Percentiles rank a stretch among this genome's conserved stretches.
phyloP scores from a whole-genome alignment of 192 early-diverging fungal genomes.

The Backusella macrospora region DNA sequence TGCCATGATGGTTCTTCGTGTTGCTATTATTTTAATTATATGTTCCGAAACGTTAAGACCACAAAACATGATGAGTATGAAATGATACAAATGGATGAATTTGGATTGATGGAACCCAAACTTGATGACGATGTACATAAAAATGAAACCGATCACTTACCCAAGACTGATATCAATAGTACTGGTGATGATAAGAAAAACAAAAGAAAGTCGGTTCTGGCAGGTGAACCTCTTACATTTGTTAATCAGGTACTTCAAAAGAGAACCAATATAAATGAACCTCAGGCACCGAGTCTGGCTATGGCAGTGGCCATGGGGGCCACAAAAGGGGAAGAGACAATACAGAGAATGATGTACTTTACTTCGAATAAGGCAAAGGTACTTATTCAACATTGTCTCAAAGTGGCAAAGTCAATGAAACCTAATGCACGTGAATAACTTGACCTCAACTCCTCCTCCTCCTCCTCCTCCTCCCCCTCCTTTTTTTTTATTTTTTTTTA shows the following conservation, averaged over 20 bases:
- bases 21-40: constrained; percentile 32
- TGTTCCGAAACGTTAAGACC: constrained; percentile 21
- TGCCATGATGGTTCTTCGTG: background rate
- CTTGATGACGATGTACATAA: background rate
- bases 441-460: background rate
- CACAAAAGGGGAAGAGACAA: constrained; percentile 6
- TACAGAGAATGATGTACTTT: constrained; percentile 14
- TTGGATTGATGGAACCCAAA: constrained; percentile 11
- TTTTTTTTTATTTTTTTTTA: constrained; percentile 7
- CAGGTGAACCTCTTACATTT: background rate
- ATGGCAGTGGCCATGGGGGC: constrained; percentile 19
- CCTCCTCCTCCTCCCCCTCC: background rate
- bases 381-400: constrained; percentile 24
- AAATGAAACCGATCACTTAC: background rate
- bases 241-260: constrained; percentile 9
- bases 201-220: background rate
- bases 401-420: constrained; percentile 12
- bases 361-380: constrained; percentile 15
- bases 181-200: no score
- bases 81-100: constrained; percentile 3
- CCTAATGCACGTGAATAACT: constrained; percentile 1
- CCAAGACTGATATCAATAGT: no score
- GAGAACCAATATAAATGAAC: constrained; percentile 14
- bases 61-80: constrained; percentile 9
- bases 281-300: constrained; percentile 10